A percentile compares a stretch with the other conserved stretches of the same genome.
phyloP scores from a whole-genome alignment of 2,329 filamentous ascomycete species.

The Pseudogymnoascus sp. region DNA sequence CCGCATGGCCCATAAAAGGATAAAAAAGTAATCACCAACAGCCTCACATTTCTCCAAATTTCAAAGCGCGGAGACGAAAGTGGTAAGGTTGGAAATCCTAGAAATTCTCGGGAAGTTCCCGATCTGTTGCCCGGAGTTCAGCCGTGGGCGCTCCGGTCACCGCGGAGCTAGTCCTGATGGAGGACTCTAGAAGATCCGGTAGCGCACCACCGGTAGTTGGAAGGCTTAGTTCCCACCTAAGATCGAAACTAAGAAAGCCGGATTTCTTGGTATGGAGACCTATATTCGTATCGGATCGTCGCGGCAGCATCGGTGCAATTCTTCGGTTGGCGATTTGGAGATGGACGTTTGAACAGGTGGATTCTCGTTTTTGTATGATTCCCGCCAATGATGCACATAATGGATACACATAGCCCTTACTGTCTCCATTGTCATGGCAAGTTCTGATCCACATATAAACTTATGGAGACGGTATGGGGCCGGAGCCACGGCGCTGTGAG shows the following conservation, averaged over 20 bases:
- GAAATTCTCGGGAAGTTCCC: too few species aligned
- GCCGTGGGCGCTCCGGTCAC: neutral
- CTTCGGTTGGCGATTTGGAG: neutral
- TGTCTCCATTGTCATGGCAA: neutral
- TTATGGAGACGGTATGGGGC: neutral
- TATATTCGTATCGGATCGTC: neutral
- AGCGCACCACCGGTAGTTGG: slow-evolving; percentile 1
- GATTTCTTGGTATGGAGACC: neutral
- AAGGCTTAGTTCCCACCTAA: neutral
- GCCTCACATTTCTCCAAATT: neutral
- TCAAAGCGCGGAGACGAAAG: neutral
- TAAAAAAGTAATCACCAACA: neutral
- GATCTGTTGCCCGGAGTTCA: neutral
- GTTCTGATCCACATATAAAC: neutral
- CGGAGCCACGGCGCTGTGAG: neutral
- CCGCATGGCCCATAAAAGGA: neutral
- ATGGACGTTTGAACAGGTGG: neutral
- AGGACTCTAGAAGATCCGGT: neutral
- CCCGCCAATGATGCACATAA: neutral
- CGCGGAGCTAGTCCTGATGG: neutral
- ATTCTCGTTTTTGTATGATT: neutral
- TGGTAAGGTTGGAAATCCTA: neutral
- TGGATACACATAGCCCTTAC: neutral
- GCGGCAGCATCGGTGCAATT: neutral
- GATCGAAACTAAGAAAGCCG: neutral